Evolutionary conservation across 2,329 filamentous ascomycete genomes (phyloP), one percentile per base, ranked within the genome.

Genomic region (Mycosphaerelloides madeirae): DNA sequence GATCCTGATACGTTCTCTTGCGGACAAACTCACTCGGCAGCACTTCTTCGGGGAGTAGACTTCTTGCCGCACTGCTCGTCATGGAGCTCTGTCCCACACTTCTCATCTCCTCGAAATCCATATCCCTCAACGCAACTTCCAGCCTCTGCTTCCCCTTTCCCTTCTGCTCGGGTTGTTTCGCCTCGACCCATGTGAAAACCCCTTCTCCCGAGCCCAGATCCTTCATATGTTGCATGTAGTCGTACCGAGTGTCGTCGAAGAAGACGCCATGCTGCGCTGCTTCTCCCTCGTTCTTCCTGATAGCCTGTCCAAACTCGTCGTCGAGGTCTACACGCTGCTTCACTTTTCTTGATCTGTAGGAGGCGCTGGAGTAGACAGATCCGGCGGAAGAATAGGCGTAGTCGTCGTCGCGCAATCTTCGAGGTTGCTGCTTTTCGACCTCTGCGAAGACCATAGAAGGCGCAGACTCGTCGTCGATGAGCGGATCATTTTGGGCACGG

Each of bases 161-260:
- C 43, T 77, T 76, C 41, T 69, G 65, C n/a, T 74, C 64, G 41
- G 79, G 77, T n/a, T 70, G 65, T 12, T 54, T 53, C 1, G 79
- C 79, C 50, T 96, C 89, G 31, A 98, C 78, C 62, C 95, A 97
- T 37, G 90, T 82, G 22, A 84, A 80, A 43, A 89, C 84, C 11
- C 86, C 86, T 4, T 66, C 68, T 5, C 78, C 69, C 2, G 62
- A 62, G 3, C 74, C 87, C 33, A 98, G 72, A 58, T 97, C 93
- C 43, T 89, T 85, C 76, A 98, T 74, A 68, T 98, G 93, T 68
- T 98, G 93, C 93, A 98, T 98, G 71, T 98, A 98, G 68, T 98
- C 93, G 69, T 98, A 98, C 62, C 87, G 80, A 53, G 87, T 85
- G 69, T 98, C 93, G 68, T 98, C 94, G 67, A 78, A 98, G 74